phyloP scores from a whole-genome alignment of 139 green algal species.

The Klebsormidium nitens region DNA sequence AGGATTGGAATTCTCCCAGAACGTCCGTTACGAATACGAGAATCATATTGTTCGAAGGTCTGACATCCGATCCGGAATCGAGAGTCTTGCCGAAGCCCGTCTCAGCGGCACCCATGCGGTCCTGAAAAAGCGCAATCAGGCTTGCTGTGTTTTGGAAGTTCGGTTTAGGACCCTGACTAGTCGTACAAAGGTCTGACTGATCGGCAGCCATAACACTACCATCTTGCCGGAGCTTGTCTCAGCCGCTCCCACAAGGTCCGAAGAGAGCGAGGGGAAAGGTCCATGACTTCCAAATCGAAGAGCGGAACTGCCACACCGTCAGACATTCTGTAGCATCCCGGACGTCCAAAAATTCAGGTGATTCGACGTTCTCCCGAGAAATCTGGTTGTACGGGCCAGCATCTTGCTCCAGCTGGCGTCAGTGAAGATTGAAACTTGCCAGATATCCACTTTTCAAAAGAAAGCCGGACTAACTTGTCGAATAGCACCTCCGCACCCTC shows the following conservation, averaged over 20 bases:
- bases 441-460: too few species aligned
- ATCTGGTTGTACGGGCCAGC: too few species aligned
- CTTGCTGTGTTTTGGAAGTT: slow-evolving; percentile 12
- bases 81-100: slow-evolving; percentile 82
- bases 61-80: neutral
- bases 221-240: slow-evolving; percentile 98
- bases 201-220: slow-evolving; percentile 92
- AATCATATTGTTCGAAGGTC: neutral
- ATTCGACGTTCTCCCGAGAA: too few species aligned
- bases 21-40: neutral
- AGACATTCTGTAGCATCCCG: too few species aligned
- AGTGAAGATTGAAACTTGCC: too few species aligned
- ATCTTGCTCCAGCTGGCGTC: too few species aligned
- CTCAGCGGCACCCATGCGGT: slow-evolving; percentile 88
- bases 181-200: slow-evolving; percentile 71
- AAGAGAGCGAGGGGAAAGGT: neutral
- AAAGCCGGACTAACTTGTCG: too few species aligned
- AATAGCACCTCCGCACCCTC: too few species aligned
- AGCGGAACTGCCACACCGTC: neutral
- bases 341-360: too few species aligned
- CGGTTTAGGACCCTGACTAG: slow-evolving; percentile 8
- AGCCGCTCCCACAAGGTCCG: slow-evolving; percentile 89
- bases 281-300: neutral
- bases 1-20: neutral
- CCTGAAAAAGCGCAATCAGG: slow-evolving; percentile 33